Base-by-base conservation (phyloP, 2,329 filamentous ascomycete species). In the Calonectria ilicicola region DNA sequence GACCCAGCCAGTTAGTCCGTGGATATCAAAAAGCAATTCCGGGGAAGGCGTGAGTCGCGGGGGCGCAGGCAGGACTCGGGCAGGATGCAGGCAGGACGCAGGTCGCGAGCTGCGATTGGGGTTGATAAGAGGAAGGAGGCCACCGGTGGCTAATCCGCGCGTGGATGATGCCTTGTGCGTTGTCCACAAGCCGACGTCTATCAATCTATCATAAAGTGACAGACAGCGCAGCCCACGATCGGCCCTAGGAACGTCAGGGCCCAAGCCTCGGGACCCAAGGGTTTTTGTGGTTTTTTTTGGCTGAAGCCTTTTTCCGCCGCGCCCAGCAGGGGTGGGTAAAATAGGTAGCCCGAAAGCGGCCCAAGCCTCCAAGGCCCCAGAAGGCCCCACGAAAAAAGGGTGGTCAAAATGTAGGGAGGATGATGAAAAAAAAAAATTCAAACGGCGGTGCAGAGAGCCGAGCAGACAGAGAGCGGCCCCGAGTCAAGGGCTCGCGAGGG, bases 381-480 rank as follows among this genome's bases (percentile, higher is more conserved):
- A n/a, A 63, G 32, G 58, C 58, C 73, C 76, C 75, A 75, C 77
- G 76, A 47, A 69, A 76, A 72, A 77, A 73, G 60, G 70, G 74
- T 77, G 71, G 75, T 73, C 68, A 69, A 56, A 69, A 63, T 66
- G 66, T 38, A 70, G 19, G 49, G 38, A 62, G 49, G 44, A 60
- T 47, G 15, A 62, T 44, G 21, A 38, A 14, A 5, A 14, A 23
- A 38, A 58, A 17, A 58, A 40, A 17, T 56, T 9, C 63, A 51
- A 71, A 65, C n/a, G 53, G 32, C 10, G 60, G 58, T n/a, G 49
- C 70, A 49, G 53, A 60, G 42, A 67, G 66, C 67, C 66, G 32
- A 40, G 53, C 53, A 40, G 53, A 19, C 10, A 26, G 15, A 26
- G 15, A 7, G 21, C 53, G 32, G 32, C 35, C 53, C 23, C 53